These are phyloP conservation scores for Paraglomus brasilianum DNA, from an alignment of 192 early-diverging fungal genomes.

Conservation along the genomic window DNA sequence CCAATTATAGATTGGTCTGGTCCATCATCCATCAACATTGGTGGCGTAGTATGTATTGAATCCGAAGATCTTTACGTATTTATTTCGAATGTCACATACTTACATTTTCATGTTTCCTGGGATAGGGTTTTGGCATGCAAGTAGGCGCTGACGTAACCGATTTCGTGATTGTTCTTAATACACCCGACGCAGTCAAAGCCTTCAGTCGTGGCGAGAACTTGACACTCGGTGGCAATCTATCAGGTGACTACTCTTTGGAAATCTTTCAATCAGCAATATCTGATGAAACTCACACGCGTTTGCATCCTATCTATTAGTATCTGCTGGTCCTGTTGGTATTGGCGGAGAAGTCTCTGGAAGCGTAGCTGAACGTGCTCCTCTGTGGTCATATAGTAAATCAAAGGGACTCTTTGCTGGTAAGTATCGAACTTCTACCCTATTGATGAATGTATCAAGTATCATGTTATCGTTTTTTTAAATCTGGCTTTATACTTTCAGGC, in stretches of 20 bases:
- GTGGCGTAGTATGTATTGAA: too few relatives aligned
- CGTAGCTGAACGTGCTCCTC: constrained; percentile 58
- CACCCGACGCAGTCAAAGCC: constrained; percentile 80
- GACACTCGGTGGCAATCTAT: constrained; percentile 84
- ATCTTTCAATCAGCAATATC: not conserved
- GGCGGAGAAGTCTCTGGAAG: constrained; percentile 64
- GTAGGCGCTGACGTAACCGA: constrained; percentile 91
- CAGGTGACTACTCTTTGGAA: constrained; percentile 35
- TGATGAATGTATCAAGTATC: too few relatives aligned
- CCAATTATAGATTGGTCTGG: constrained; percentile 77
- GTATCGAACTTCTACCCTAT: too few relatives aligned
- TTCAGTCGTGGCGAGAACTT: constrained; percentile 86
- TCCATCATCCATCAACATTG: constrained; percentile 83
- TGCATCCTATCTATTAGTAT: constrained; percentile 36
- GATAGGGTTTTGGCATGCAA: constrained; percentile 85
- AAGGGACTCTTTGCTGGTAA: constrained; percentile 77
- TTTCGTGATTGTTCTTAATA: constrained; percentile 91
- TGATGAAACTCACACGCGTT: too few relatives aligned
- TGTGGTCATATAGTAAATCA: constrained; percentile 75
- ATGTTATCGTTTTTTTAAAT: constrained; percentile 50
- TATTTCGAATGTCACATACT: too few relatives aligned
- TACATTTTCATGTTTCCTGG: too few relatives aligned
- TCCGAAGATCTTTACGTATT: too few relatives aligned
- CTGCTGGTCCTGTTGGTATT: constrained; percentile 69
- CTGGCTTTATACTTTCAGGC: constrained; percentile 89